Conservation (phyloP, 1,284 basidiomycete species). For the Ganoderma boninense region DNA sequence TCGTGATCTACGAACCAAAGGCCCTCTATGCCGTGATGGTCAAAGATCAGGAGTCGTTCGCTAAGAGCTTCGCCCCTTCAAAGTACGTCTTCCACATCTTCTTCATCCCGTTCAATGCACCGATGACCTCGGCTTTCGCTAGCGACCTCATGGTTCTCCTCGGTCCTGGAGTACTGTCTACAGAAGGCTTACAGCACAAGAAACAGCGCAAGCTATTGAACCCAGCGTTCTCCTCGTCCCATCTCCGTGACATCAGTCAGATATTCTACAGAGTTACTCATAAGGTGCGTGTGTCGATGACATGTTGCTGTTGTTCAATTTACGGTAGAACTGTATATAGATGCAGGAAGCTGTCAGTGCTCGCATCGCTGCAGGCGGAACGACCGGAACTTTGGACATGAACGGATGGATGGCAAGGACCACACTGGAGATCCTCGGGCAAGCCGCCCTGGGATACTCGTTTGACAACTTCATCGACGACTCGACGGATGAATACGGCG, state of each 20-base stretch:
- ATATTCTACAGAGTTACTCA: conserved; percentile 11
- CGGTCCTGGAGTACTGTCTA: conserved; percentile 7
- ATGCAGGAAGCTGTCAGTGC: conserved; percentile 6
- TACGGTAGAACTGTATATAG: background rate
- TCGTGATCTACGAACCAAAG: conserved; percentile 12
- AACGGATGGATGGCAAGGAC: conserved; percentile 19
- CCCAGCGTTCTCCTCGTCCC: background rate
- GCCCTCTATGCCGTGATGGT: conserved; percentile 16
- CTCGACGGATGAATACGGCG: conserved; percentile 28
- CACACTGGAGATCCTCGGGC: conserved; percentile 23
- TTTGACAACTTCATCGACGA: conserved; percentile 19
- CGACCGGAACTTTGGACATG: conserved; percentile 6
- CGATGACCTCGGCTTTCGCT: too few species aligned
- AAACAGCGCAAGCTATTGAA: conserved; percentile 7
- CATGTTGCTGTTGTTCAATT: background rate
- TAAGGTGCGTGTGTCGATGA: background rate
- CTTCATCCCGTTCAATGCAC: background rate
- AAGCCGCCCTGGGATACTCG: conserved; percentile 20
- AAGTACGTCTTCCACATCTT: background rate
- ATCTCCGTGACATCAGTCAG: conserved; percentile 9
- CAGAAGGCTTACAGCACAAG: conserved; percentile 8
- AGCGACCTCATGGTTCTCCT: conserved; percentile 4
- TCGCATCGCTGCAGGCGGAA: background rate
- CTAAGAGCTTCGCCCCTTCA: background rate
- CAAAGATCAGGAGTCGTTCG: conserved; percentile 14